Evolutionary conservation across 805 yeast species (phyloP).

Genomic region (Cyberlindnera amylophila): DNA sequence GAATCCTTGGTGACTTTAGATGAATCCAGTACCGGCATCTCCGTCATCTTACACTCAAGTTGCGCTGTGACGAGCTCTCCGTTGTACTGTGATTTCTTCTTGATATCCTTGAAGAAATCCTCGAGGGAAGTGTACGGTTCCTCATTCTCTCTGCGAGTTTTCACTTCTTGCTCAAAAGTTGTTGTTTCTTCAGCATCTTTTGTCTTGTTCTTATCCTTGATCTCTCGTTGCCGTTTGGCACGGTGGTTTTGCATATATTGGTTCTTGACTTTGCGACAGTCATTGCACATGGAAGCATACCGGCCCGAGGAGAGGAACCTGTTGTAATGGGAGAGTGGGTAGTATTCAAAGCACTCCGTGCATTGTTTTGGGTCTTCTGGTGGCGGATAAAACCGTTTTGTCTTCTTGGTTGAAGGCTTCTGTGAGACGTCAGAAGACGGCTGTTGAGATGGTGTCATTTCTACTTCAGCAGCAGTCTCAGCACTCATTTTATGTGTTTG

Average conservation of each 20-base stretch:
- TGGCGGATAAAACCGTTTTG: neutral
- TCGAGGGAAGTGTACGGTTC: slow-evolving; percentile 1
- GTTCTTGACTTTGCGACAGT: slow-evolving; percentile 7
- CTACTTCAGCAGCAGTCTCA: too few relatives aligned
- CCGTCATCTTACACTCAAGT: neutral
- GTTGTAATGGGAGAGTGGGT: slow-evolving; percentile 3
- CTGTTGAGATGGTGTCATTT: neutral
- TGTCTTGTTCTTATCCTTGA: neutral
- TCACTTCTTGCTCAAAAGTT: neutral
- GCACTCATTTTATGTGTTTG: too few relatives aligned
- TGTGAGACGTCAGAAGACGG: neutral
- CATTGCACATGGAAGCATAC: slow-evolving; percentile 7
- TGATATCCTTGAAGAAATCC: neutral
- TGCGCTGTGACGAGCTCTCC: neutral
- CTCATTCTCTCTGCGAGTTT: neutral
- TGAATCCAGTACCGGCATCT: neutral
- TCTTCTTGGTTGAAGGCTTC: neutral
- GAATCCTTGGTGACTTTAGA: neutral
- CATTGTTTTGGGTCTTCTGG: slow-evolving; percentile 1
- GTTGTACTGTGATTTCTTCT: neutral
- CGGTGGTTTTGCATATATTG: slow-evolving; percentile 4
- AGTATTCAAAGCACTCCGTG: slow-evolving; percentile 2
- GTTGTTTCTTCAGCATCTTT: neutral
- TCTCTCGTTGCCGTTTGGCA: neutral
- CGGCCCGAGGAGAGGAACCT: slow-evolving; percentile 4